phyloP scores from a whole-genome alignment of 2,329 filamentous ascomycete genomes.

The Lachnum nothofagi region DNA sequence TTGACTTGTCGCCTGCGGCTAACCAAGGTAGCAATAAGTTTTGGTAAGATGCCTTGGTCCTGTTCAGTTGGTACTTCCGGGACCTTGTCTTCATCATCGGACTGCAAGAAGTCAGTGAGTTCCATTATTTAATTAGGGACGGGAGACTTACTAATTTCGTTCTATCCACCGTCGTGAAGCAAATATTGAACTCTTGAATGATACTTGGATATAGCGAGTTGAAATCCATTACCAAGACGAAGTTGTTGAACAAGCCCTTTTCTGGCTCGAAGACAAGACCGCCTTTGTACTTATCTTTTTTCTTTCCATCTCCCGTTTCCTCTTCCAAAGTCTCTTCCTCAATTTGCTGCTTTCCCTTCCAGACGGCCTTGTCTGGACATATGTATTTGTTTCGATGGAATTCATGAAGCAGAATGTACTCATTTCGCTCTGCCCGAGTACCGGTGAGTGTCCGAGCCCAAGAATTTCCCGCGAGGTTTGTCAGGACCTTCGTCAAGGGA shows the following conservation, averaged over 20 bases:
- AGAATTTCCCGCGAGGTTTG: constrained; percentile 94
- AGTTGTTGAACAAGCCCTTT: constrained; percentile 96
- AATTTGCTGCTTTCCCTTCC: constrained; percentile 65
- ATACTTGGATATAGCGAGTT: constrained; percentile 99
- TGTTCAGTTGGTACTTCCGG: constrained; percentile 78
- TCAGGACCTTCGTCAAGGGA: constrained; percentile 88
- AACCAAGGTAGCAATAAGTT: constrained; percentile 87
- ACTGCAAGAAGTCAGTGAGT: constrained; percentile 37
- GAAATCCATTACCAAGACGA: constrained; percentile 99
- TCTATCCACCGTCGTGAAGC: constrained; percentile 94
- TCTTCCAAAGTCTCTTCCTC: constrained; percentile 69
- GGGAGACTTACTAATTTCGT: constrained; percentile 55
- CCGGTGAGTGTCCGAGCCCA: constrained; percentile 95
- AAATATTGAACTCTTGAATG: constrained; percentile 99
- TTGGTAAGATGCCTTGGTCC: constrained; percentile 78
- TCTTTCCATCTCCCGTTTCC: constrained; percentile 72
- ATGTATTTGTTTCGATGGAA: constrained; percentile 97
- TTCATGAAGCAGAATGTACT: constrained; percentile 97
- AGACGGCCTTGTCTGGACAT: constrained; percentile 87
- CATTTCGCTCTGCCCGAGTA: constrained; percentile 93
- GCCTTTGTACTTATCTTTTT: constrained; percentile 99
- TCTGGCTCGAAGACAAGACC: constrained; percentile 97
- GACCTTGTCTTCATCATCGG: constrained; percentile 78
- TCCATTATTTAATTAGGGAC: neutral
- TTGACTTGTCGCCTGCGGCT: constrained; percentile 87